Base-by-base conservation (phyloP, 1,284 basidiomycete species). In the Moesziomyces sp. region DNA sequence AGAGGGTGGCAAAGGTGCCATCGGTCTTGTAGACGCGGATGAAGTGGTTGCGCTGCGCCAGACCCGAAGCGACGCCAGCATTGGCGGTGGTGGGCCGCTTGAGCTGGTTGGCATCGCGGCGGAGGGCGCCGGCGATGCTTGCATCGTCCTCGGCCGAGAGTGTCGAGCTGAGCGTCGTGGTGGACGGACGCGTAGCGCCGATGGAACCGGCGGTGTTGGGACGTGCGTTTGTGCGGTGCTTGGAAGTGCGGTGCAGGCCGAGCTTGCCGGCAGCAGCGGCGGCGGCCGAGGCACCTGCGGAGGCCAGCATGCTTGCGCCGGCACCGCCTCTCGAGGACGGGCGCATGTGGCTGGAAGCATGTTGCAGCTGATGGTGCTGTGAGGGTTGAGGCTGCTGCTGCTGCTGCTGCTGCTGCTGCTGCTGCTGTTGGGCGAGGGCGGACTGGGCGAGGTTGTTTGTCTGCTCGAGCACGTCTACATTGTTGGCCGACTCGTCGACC, bases 11-110 rank as follows among this genome's bases (percentile, higher is more conserved):
- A 80, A 91, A 93, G 5, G 90, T 88, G 45, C 89, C 89, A 76
- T 93, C 91, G 23, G 89, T 88, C 47, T 90, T 88, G 83, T 94
- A 93, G 73, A 97, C 90, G 46, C 93, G 89, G 55, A 93, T 82
- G 59, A 84, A 85, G 73, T 86, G 84, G 82, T 86, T 69, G 52
- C 70, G 75, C 5, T 40, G 52, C 23, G 60, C 46, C 46, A 21
- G 44, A 50, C 52, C 23, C 1, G 65, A 28, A 10, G 60, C 40
- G 3, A 43, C 57, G 21, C 35, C 58, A 3, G 56, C 46, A 30
- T 43, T 46, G n/a, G 70, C 55, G 3, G 70, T 61, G 10, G 61
- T 55, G 26, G 58, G 58, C 19, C 71, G 65, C 59, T 74, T 74
- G 42, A 60, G 55, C 16, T 60, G 53, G 46, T 58, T 52, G 8